Evolutionary conservation across 2,329 filamentous ascomycete genomes (phyloP), one percentile per base, ranked within the genome.

Genomic region (Calcarisporium arbuscula): DNA sequence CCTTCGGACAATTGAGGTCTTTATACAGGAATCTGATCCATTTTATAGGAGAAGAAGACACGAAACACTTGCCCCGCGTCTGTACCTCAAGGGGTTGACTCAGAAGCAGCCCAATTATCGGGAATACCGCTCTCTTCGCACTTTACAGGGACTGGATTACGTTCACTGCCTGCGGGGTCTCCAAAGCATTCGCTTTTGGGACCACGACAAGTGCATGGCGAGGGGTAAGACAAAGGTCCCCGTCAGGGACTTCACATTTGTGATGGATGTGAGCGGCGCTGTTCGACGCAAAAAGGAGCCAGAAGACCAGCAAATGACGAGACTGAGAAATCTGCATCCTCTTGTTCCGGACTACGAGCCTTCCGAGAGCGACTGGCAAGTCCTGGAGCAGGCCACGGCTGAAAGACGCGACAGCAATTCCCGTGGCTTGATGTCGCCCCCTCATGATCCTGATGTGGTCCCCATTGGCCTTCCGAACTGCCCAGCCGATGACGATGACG

Each of bases 91-190:
- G 0, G 3, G 28, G 0, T 43, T 53, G 10, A 70, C 64, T 0
- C 19, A 28, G 0, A 17, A 31, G 0, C 68, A 72, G 25, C 61
- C 65, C 0, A 67, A 71, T 31, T 57, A 39, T 9, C 53, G 68
- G 0, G 41, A 37, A 6, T 44, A 38, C 2, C 54, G 70, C 3
- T 46, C 51, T 1, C 46, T 74, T 8, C 50, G 64, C 1, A 60
- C 48, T 0, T 15, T 69, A 0, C 67, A 70, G 18, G 70, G 70
- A 0, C 40, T 65, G 1, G 67, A 72, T 26, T 65, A 61, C 18
- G 26, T 73, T 4, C 48, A 57, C 10, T 49, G 57, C 17, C 59
- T 73, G 5, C 61, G 70, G 1, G 69, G 68, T 0, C 41, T 73
- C 28, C 37, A 49, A 1, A 49, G 47, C n/a, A 38, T 70, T 1